A percentile compares a stretch with the other conserved stretches of the same genome.
Evolutionary conservation across 2,329 filamentous ascomycete species (phyloP).

Genomic region (Beauveria pseudobassiana): DNA sequence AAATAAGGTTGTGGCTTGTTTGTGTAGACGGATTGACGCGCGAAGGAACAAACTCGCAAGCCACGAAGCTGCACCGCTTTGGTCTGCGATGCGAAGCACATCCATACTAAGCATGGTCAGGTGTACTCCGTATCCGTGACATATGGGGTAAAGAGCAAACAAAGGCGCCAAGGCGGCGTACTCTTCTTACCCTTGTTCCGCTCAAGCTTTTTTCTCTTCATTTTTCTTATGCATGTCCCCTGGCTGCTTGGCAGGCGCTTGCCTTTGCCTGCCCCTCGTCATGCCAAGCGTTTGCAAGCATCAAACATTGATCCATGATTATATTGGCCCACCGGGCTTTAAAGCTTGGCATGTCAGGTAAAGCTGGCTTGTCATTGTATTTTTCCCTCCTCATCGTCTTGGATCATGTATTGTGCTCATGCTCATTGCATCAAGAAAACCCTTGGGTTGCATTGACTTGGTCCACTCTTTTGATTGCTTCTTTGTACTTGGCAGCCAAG

Average conservation of each 20-base stretch:
- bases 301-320: background rate
- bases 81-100: background rate
- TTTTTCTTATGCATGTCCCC: background rate
- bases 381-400: too few species aligned
- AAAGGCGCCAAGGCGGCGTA: background rate
- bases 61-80: background rate
- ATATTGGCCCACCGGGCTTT: conserved; percentile 4
- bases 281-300: conserved; percentile 1
- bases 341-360: conserved; percentile 5
- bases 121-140: too few species aligned
- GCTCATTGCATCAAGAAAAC: too few species aligned
- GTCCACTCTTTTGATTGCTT: too few species aligned
- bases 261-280: background rate
- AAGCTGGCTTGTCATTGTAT: background rate
- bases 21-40: too few species aligned
- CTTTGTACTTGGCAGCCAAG: too few species aligned
- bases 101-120: background rate
- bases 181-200: background rate
- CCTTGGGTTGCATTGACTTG: too few species aligned
- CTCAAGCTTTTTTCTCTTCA: background rate
- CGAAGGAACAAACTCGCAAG: background rate
- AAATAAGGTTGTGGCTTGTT: too few species aligned
- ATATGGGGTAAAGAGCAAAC: background rate
- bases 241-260: background rate
- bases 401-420: too few species aligned